Conservation (phyloP, 352 stramenopile genomes). For the Phytophthora citrophthora region DNA sequence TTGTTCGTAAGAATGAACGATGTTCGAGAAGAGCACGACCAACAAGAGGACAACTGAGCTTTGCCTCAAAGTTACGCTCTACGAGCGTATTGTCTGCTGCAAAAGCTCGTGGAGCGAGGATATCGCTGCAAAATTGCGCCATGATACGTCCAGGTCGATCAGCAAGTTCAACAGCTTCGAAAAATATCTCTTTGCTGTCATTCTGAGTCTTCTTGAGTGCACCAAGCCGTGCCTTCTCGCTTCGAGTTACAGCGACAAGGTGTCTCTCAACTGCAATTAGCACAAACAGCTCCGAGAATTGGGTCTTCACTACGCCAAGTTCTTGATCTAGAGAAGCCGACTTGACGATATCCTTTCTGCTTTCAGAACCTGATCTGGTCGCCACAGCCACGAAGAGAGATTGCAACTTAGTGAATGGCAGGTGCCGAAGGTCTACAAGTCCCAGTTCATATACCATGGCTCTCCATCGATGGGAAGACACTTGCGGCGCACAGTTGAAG, state of each 20-base stretch:
- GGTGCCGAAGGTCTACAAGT: constrained; percentile 28
- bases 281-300: constrained; percentile 41
- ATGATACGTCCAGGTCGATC: constrained; percentile 43
- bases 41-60: constrained; percentile 52
- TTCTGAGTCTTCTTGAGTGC: constrained; percentile 4
- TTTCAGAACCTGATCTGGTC: too few relatives aligned
- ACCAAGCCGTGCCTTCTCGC: constrained; percentile 9
- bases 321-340: constrained; percentile 24
- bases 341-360: background rate
- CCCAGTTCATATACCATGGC: constrained; percentile 42
- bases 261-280: constrained; percentile 36
- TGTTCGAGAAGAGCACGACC: constrained; percentile 56
- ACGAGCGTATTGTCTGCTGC: constrained; percentile 18
- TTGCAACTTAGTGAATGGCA: constrained; percentile 31
- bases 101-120: constrained; percentile 40
- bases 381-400: constrained; percentile 18
- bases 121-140: constrained; percentile 43
- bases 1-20: constrained; percentile 51
- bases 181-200: background rate
- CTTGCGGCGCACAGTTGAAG: constrained; percentile 33
- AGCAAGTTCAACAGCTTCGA: constrained; percentile 6
- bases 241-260: constrained; percentile 7
- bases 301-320: constrained; percentile 22
- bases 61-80: constrained; percentile 47
- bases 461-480: constrained; percentile 43